A percentile compares a stretch with the other conserved stretches of the same genome.
Evolutionary conservation across 495 filamentous ascomycete genomes (phyloP).

Genomic region (Daldinia loculata): DNA sequence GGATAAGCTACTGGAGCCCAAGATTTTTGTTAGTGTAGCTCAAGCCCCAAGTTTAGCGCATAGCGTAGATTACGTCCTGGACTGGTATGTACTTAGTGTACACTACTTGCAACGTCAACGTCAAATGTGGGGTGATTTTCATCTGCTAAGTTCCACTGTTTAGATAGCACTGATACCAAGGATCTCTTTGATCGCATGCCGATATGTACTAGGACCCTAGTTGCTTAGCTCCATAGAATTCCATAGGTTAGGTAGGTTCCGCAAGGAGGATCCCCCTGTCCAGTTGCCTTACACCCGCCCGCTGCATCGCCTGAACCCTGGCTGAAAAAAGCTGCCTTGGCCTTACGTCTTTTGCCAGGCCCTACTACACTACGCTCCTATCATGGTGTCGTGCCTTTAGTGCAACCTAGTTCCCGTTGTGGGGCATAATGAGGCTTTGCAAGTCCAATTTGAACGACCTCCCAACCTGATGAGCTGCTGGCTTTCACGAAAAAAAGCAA

Average conservation of each 20-base stretch:
- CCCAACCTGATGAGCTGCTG: slow-evolving; percentile 19
- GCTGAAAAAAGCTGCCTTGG: slow-evolving; percentile 27
- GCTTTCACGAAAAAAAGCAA: slow-evolving; percentile 15
- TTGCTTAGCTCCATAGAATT: slow-evolving; percentile 12
- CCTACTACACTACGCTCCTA: slow-evolving; percentile 16
- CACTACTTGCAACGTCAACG: background rate
- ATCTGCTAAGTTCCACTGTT: slow-evolving; percentile 29
- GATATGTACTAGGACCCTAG: slow-evolving; percentile 23
- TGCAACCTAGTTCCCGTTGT: slow-evolving; percentile 49
- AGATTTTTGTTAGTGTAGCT: slow-evolving; percentile 1
- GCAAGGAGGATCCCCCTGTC: slow-evolving; percentile 14
- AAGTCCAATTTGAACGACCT: slow-evolving; percentile 42
- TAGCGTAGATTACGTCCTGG: background rate
- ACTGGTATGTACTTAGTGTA: background rate
- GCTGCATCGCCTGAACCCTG: slow-evolving; percentile 34
- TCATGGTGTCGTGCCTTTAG: slow-evolving; percentile 38
- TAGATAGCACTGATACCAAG: slow-evolving; percentile 35
- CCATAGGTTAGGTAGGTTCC: background rate
- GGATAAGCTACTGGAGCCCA: slow-evolving; percentile 40
- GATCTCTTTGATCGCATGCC: slow-evolving; percentile 35
- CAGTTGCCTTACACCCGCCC: slow-evolving; percentile 22
- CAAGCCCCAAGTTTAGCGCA: background rate
- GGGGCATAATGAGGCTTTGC: slow-evolving; percentile 46
- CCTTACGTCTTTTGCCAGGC: slow-evolving; percentile 19
- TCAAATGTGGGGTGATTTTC: slow-evolving; percentile 12